Conservation (phyloP, 1,284 basidiomycete species). For the Volvariella surrecta region DNA sequence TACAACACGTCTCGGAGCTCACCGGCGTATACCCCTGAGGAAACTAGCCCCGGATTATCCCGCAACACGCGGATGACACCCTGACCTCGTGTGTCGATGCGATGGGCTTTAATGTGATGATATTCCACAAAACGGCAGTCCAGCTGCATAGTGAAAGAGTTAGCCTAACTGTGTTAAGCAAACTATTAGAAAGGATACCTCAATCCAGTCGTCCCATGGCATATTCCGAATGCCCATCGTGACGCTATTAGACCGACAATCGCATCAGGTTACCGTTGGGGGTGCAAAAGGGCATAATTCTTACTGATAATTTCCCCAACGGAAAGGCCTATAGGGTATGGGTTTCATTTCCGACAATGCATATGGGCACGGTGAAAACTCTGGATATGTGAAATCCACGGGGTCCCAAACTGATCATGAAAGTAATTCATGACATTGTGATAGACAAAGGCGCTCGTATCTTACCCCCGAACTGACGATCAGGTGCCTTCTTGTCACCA, state of each 20-base stretch:
- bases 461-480: constrained; percentile 18
- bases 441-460: not conserved
- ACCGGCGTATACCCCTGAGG: constrained; percentile 49
- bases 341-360: constrained; percentile 38
- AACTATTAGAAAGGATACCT: constrained; percentile 25
- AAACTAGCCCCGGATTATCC: constrained; percentile 37
- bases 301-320: constrained; percentile 55
- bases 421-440: not conserved
- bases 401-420: constrained; percentile 38
- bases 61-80: constrained; percentile 42
- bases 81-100: constrained; percentile 41
- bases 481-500: constrained; percentile 13
- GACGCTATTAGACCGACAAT: constrained; percentile 30
- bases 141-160: constrained; percentile 23
- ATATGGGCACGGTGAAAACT: constrained; percentile 29
- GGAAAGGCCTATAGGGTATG: constrained; percentile 56
- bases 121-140: constrained; percentile 47
- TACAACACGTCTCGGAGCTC: constrained; percentile 12
- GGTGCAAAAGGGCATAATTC: constrained; percentile 15
- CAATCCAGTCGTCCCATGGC: constrained; percentile 64
- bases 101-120: constrained; percentile 44
- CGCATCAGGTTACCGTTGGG: constrained; percentile 1
- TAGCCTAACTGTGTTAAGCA: not conserved
- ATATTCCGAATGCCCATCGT: constrained; percentile 67
- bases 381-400: constrained; percentile 42